A percentile compares a stretch with the other conserved stretches of the same genome.
Evolutionary conservation across 2,329 filamentous ascomycete genomes (phyloP).

Genomic region (Neopestalotiopsis sp.): DNA sequence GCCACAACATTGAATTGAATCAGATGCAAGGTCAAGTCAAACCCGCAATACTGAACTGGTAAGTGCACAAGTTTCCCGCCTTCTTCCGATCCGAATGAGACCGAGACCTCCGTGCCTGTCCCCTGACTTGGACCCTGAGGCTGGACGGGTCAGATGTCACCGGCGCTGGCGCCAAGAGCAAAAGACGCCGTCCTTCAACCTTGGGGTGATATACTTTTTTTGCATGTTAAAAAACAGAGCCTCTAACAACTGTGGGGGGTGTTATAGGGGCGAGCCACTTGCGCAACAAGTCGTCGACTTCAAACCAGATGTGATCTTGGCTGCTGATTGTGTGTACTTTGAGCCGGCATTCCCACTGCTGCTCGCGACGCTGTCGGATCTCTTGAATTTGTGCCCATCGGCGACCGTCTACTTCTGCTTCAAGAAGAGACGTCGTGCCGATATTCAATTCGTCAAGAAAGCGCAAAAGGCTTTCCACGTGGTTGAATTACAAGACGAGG

Average conservation of each 20-base stretch:
- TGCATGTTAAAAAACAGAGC: background rate
- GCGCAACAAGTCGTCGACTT: constrained; percentile 56
- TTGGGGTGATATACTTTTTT: background rate
- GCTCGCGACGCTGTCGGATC: constrained; percentile 75
- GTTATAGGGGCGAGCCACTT: constrained; percentile 64
- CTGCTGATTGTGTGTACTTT: constrained; percentile 96
- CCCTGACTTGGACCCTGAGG: background rate
- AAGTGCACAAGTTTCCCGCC: constrained; percentile 36
- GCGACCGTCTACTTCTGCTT: constrained; percentile 83
- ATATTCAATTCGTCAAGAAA: constrained; percentile 76
- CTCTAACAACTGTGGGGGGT: constrained; percentile 25
- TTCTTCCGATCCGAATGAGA: background rate
- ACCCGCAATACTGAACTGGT: constrained; percentile 83
- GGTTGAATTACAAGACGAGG: constrained; percentile 66
- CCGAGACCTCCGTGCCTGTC: background rate
- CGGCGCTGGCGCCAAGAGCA: background rate
- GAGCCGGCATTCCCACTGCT: constrained; percentile 93
- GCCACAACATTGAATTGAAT: constrained; percentile 87
- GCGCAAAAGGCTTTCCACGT: constrained; percentile 71
- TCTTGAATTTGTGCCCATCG: constrained; percentile 74
- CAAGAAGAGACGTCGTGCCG: constrained; percentile 86
- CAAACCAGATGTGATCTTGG: constrained; percentile 83
- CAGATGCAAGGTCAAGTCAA: constrained; percentile 66
- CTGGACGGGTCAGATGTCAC: background rate
- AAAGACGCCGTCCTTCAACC: background rate